A percentile compares a stretch with the other conserved stretches of the same genome.
Evolutionary conservation across 306 rosid species (phyloP).

Genomic region (Acacia acuminata): DNA sequence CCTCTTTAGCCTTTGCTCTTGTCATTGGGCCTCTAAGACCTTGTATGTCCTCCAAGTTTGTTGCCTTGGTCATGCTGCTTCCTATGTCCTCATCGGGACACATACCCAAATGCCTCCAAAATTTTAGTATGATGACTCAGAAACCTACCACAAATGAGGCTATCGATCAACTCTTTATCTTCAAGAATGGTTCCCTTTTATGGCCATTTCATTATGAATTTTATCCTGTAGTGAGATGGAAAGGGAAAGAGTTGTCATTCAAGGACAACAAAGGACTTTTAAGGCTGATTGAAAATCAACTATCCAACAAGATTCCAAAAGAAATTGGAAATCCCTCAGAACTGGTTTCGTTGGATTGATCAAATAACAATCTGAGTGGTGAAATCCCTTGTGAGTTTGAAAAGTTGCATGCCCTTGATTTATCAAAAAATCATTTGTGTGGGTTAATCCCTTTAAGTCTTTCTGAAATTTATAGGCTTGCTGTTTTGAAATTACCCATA

Average conservation of each 20-base stretch:
- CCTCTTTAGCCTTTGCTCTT: too few species aligned
- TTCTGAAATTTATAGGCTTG: not conserved
- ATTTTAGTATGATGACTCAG: not conserved
- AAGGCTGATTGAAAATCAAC: not conserved
- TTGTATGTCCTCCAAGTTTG: too few species aligned
- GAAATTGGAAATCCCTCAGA: not conserved
- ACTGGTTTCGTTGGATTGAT: not conserved
- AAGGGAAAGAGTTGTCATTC: not conserved
- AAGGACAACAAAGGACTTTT: not conserved
- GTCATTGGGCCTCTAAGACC: too few species aligned
- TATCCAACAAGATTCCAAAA: not conserved
- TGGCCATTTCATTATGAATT: not conserved
- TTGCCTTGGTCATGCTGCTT: too few species aligned
- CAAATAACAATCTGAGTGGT: not conserved
- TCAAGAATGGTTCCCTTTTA: not conserved
- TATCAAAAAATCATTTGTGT: slow-evolving; percentile 18
- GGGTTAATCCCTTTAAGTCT: not conserved
- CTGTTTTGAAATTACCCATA: not conserved
- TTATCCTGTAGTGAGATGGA: not conserved
- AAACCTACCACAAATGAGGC: not conserved
- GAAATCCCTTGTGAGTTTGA: not conserved
- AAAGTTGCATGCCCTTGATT: not conserved
- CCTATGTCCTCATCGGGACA: not conserved
- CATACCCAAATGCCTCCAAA: not conserved
- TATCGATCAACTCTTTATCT: not conserved